phyloP scores from a whole-genome alignment of 495 filamentous ascomycete species.

The Cairneyella variabilis region DNA sequence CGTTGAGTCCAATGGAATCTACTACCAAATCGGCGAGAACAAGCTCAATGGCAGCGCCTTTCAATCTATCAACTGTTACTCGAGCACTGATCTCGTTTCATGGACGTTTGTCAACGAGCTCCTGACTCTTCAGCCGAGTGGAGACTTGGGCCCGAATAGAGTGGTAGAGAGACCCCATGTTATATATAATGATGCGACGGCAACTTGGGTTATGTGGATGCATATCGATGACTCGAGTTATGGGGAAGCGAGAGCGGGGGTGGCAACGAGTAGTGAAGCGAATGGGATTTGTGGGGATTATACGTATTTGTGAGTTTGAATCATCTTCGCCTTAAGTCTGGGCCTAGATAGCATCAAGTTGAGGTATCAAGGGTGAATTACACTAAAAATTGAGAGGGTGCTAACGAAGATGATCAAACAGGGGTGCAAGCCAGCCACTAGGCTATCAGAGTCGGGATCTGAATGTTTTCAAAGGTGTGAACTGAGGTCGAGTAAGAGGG shows the following conservation, averaged over 20 bases:
- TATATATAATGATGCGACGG: conserved; percentile 44
- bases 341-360: no score
- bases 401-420: conserved; percentile 2
- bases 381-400: background rate
- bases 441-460: conserved; percentile 56
- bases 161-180: conserved; percentile 66
- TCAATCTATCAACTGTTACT: conserved; percentile 56
- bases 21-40: conserved; percentile 66
- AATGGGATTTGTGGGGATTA: conserved; percentile 61
- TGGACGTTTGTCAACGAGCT: conserved; percentile 57
- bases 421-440: conserved; percentile 42
- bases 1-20: conserved; percentile 37
- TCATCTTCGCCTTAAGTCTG: background rate
- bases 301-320: conserved; percentile 28
- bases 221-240: conserved; percentile 63
- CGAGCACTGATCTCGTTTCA: conserved; percentile 50
- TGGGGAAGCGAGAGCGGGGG: conserved; percentile 59
- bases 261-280: conserved; percentile 54
- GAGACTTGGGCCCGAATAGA: conserved; percentile 58
- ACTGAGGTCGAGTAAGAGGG: background rate
- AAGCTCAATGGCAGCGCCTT: conserved; percentile 56
- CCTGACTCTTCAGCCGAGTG: conserved; percentile 42
- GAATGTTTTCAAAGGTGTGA: conserved; percentile 54
- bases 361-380: no score
- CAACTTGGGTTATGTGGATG: conserved; percentile 55